Base-by-base conservation (phyloP, 495 filamentous ascomycete genomes). In the Ascodesmis nigricans region DNA sequence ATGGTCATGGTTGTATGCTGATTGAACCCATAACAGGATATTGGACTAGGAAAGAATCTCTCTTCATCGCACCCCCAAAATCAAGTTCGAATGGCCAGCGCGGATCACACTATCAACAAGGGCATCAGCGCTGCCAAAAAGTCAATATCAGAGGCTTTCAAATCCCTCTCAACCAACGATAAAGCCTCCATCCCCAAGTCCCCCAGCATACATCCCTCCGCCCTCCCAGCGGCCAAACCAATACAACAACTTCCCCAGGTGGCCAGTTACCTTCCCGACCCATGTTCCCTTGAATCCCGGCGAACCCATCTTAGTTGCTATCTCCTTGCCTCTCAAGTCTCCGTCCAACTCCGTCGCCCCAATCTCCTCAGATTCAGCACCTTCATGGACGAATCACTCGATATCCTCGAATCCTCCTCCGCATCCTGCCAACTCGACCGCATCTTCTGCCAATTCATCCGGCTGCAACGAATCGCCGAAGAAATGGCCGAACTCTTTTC, bases 361-460 rank as follows among this genome's bases (percentile, higher is more conserved):
- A 81, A 82, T 41, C 56, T 92, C 9, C 62, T 91, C 21, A 64
- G 76, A 10, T 91, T 78, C 73, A 73, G 72, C 6, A 60, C 71
- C 3, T 90, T 87, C 46, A 79, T 91, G 71, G 67, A 72, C 11
- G 82, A 95, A 44, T 83, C 74, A 41, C 53, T 92, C 29, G 66
- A 77, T 1, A 64, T 75, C 2, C 57, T 95, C 2, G 68, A 79
- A 49, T 66, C 56, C 2, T 75, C 74, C 13, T 64, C 75, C 3
- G 69, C 83, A 20, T 71, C 77, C 0, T 57, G 70, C 5, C 65
- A 71, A 0, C 72, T 77, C 1, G 84, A 95, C 49, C 69, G 60
- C 42, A 58, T 65, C 5, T 55, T 91, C 9, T 68, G 73, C 34
- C 75, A 83, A 40, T 71, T 78, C 58, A 68, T 82, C 4, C 75